Base-by-base conservation (phyloP, 768 basidiomycete species). In the Boletus fagicola region DNA sequence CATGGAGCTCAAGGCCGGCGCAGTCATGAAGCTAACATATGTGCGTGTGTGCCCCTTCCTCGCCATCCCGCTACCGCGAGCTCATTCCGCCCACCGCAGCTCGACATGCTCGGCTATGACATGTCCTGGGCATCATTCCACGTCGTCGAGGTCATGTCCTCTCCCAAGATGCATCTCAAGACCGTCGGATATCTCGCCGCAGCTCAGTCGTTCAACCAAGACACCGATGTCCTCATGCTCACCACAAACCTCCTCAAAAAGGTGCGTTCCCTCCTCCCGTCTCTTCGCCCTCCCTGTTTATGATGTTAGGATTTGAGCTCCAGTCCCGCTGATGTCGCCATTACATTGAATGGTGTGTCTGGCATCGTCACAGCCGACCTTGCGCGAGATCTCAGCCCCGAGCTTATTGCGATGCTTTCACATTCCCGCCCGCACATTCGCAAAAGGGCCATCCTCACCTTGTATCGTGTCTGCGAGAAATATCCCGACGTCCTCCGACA, bases 121-220 rank as follows among this genome's bases (percentile, higher is more conserved):
- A 97, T 90, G 86, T 84, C 84, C 57, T 97, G 94, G 86, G 95
- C 95, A 45, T 92, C 97, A 9, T 99, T 99, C 67, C 87, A 96
- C 71, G 90, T 99, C 52, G 88, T 98, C 7, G 97, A 99, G 69
- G 94, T 96, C 71, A 99, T 99, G 97, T 94, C 94, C 38, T 94
- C 94, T 4, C 77, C 89, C 5, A 87, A 87, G 69, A 83, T 88
- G 62, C 95, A 98, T 74, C 80, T 98, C 62, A 99, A 99, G 79
- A 86, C 84, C 28, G 88, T 98, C 49, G 97, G 97, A 13, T 98
- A 99, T 73, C 87, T 99, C 24, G 97, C 91, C 2, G 94, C 97
- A 4, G 74, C 84, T 42, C 86, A 94, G 74, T 95, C 94, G 1
- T 99, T 98, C 72, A 81, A 87, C 44, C 84, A 92, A 63, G 92